Evolutionary conservation across 1,284 basidiomycete genomes (phyloP).

Genomic region (Rhodotorula mucilaginosa): DNA sequence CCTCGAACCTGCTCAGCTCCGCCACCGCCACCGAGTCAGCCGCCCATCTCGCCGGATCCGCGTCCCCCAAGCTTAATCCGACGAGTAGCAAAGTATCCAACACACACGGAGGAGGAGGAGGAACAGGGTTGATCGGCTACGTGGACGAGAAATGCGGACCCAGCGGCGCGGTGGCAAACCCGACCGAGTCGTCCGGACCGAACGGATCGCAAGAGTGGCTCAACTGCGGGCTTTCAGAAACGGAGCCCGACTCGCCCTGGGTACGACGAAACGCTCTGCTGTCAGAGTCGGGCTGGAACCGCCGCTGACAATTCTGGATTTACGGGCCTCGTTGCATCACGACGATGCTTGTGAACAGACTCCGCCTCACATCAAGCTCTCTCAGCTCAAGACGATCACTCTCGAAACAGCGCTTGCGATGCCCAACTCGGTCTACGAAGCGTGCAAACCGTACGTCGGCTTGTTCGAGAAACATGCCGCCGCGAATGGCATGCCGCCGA

Average conservation of each 20-base stretch:
- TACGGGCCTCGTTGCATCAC: too few species aligned
- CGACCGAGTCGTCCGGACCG: slow-evolving; percentile 54
- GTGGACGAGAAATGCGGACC: slow-evolving; percentile 18
- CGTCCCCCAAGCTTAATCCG: too few species aligned
- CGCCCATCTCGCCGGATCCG: neutral
- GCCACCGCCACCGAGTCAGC: too few species aligned
- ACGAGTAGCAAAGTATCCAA: neutral
- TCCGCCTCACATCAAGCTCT: slow-evolving; percentile 44
- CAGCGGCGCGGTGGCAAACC: slow-evolving; percentile 18
- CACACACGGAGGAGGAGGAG: neutral
- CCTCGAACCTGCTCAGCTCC: too few species aligned
- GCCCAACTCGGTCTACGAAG: slow-evolving; percentile 56
- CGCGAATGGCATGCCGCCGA: slow-evolving; percentile 56
- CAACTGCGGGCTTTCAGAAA: slow-evolving; percentile 59
- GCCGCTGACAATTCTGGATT: slow-evolving; percentile 47
- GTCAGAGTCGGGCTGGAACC: slow-evolving; percentile 43
- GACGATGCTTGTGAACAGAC: neutral
- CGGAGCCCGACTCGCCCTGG: slow-evolving; percentile 14
- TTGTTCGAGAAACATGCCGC: slow-evolving; percentile 64
- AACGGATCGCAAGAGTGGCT: slow-evolving; percentile 74
- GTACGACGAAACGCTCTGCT: slow-evolving; percentile 1
- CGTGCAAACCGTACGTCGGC: slow-evolving; percentile 60
- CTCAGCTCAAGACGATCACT: slow-evolving; percentile 55
- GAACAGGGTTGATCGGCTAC: slow-evolving; percentile 17
- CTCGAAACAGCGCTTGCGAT: slow-evolving; percentile 55